Conservation (phyloP, 2,329 filamentous ascomycete genomes). For the Geoglossum cookeanum region DNA sequence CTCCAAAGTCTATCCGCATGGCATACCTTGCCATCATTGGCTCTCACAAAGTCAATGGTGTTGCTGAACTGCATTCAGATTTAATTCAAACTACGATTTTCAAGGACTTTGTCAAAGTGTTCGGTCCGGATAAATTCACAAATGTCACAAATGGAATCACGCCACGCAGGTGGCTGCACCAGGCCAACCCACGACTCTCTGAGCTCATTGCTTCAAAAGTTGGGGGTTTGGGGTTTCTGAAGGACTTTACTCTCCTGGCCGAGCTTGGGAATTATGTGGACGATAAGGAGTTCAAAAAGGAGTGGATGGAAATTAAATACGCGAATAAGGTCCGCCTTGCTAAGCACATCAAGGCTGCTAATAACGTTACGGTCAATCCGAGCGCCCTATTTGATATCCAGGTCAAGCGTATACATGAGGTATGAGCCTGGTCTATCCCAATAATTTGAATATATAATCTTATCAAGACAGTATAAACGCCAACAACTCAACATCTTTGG, state of each 20-base stretch:
- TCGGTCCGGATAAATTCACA: slow-evolving; percentile 91
- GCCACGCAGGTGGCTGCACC: slow-evolving; percentile 86
- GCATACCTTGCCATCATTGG: slow-evolving; percentile 87
- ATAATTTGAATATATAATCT: background rate
- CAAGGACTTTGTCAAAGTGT: slow-evolving; percentile 93
- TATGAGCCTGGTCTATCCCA: background rate
- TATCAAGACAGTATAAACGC: slow-evolving; percentile 51
- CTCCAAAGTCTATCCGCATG: slow-evolving; percentile 98
- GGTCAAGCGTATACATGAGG: slow-evolving; percentile 93
- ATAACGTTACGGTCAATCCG: slow-evolving; percentile 68
- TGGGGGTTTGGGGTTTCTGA: slow-evolving; percentile 68
- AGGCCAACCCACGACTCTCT: slow-evolving; percentile 84
- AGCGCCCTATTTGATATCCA: slow-evolving; percentile 85
- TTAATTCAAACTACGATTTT: slow-evolving; percentile 98
- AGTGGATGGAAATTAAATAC: slow-evolving; percentile 93
- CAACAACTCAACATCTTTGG: slow-evolving; percentile 99
- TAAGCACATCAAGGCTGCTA: slow-evolving; percentile 71
- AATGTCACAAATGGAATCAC: slow-evolving; percentile 99
- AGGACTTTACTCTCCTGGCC: slow-evolving; percentile 71
- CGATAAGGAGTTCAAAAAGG: slow-evolving; percentile 77
- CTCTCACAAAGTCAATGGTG: slow-evolving; percentile 97
- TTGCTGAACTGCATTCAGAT: slow-evolving; percentile 93
- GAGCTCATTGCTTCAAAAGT: slow-evolving; percentile 82
- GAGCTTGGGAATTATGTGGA: slow-evolving; percentile 69
- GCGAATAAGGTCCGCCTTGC: slow-evolving; percentile 88